Evolutionary conservation across 805 yeast genomes (phyloP).

Genomic region (Candida nitratophila): DNA sequence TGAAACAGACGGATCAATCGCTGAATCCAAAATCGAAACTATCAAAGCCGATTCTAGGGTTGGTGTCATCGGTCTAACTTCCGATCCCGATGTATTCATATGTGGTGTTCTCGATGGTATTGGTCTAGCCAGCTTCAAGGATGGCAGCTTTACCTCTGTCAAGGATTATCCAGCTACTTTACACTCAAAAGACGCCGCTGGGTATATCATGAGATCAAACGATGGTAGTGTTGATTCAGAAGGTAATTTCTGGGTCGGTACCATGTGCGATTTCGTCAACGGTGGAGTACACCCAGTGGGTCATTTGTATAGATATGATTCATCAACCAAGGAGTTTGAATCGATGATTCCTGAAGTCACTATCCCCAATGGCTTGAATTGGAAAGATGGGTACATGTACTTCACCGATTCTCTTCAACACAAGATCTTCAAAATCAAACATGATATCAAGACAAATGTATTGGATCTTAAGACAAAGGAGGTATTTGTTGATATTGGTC

Average conservation of each 20-base stretch:
- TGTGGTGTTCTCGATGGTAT: slow-evolving; percentile 65
- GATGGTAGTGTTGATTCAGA: slow-evolving; percentile 77
- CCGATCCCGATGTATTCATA: slow-evolving; percentile 43
- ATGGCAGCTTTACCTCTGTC: slow-evolving; percentile 29
- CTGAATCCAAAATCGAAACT: slow-evolving; percentile 23
- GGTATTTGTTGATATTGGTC: slow-evolving; percentile 30
- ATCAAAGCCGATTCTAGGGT: slow-evolving; percentile 35
- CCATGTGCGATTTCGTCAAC: slow-evolving; percentile 46
- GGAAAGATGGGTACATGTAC: slow-evolving; percentile 38
- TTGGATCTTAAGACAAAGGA: slow-evolving; percentile 26
- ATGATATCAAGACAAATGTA: slow-evolving; percentile 28
- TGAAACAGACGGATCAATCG: slow-evolving; percentile 13
- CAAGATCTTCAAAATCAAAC: slow-evolving; percentile 42
- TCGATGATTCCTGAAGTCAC: slow-evolving; percentile 23
- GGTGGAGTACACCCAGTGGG: slow-evolving; percentile 42
- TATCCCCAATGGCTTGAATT: slow-evolving; percentile 71
- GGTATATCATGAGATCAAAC: slow-evolving; percentile 50
- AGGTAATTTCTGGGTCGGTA: slow-evolving; percentile 76
- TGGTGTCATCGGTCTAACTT: slow-evolving; percentile 70
- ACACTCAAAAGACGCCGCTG: slow-evolving; percentile 19
- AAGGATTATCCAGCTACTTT: slow-evolving; percentile 34
- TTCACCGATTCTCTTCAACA: slow-evolving; percentile 47
- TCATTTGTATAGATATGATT: slow-evolving; percentile 36
- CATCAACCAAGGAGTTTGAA: slow-evolving; percentile 17
- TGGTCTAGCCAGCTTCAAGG: slow-evolving; percentile 41